phyloP scores from a whole-genome alignment of 2,329 filamentous ascomycete species.

The Penicillium psychrosexuale region DNA sequence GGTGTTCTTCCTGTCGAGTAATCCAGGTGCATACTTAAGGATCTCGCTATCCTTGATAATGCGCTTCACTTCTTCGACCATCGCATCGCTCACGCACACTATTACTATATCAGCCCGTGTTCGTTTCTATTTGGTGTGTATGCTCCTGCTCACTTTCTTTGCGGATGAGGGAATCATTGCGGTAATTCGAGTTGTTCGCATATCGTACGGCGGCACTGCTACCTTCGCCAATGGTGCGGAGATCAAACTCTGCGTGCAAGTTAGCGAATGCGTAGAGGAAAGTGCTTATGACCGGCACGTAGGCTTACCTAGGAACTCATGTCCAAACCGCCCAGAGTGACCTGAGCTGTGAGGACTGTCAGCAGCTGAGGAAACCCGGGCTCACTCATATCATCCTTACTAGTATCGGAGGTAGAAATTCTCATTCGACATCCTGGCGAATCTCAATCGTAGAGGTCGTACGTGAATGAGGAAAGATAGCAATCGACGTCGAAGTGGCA shows the following conservation, averaged over 20 bases:
- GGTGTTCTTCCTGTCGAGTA: conserved; percentile 12
- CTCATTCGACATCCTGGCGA: conserved; percentile 62
- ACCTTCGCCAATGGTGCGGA: conserved; percentile 86
- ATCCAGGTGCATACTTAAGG: conserved; percentile 67
- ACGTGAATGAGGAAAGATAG: neutral
- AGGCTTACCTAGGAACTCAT: conserved; percentile 85
- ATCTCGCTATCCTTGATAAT: conserved; percentile 98
- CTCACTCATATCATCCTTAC: conserved; percentile 54
- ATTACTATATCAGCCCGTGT: conserved; percentile 4
- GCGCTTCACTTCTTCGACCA: conserved; percentile 92
- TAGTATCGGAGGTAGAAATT: conserved; percentile 97
- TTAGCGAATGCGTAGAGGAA: conserved; percentile 19
- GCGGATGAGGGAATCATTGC: conserved; percentile 95
- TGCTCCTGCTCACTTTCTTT: conserved; percentile 81
- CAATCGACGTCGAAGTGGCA: conserved; percentile 12
- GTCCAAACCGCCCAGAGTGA: conserved; percentile 93
- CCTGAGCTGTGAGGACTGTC: conserved; percentile 67
- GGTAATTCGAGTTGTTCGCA: conserved; percentile 99
- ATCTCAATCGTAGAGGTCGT: neutral
- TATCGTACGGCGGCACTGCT: conserved; percentile 92
- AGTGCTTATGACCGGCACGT: neutral
- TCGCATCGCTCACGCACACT: conserved; percentile 94
- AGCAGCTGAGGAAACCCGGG: conserved; percentile 43
- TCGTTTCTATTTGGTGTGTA: neutral
- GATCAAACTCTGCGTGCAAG: conserved; percentile 76